Percentiles rank a stretch among this genome's conserved stretches.
Evolutionary conservation across 1,284 basidiomycete genomes (phyloP).

Genomic region (Rhodotorula sp.): DNA sequence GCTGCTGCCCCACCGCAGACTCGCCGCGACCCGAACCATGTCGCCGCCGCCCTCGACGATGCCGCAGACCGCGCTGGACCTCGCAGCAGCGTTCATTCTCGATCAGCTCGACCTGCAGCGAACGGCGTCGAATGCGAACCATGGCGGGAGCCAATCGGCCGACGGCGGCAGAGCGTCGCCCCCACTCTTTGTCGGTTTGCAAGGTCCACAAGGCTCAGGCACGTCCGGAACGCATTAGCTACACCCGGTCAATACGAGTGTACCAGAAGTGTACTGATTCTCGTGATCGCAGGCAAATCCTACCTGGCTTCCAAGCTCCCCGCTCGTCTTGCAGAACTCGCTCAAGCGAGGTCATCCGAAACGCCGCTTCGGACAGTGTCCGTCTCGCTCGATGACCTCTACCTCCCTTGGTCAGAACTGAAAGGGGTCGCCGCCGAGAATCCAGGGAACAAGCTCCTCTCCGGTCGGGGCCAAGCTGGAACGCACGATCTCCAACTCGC

Average conservation of each 20-base stretch:
- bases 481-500: constrained; percentile 78
- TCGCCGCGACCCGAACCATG: too few relatives aligned
- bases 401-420: constrained; percentile 66
- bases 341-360: constrained; percentile 50
- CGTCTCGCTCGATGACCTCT: constrained; percentile 82
- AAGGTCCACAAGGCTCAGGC: constrained; percentile 68
- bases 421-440: constrained; percentile 57
- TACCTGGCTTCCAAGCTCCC: constrained; percentile 63
- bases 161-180: neutral
- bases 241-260: too few relatives aligned
- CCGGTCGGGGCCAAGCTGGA: constrained; percentile 79
- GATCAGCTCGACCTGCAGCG: constrained; percentile 34
- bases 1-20: too few relatives aligned
- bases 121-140: neutral
- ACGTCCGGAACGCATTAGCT: neutral
- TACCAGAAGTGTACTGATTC: too few relatives aligned
- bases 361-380: constrained; percentile 59
- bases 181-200: constrained; percentile 63
- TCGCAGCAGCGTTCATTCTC: constrained; percentile 37
- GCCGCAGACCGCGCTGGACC: neutral
- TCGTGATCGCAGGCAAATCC: constrained; percentile 64
- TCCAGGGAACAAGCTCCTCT: constrained; percentile 64
- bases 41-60: too few relatives aligned
- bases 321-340: constrained; percentile 52
- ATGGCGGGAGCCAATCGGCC: neutral